Percentiles rank a stretch among this genome's conserved stretches.
Evolutionary conservation across 2,329 filamentous ascomycete genomes (phyloP).

Genomic region (Cercospora nicotianae): DNA sequence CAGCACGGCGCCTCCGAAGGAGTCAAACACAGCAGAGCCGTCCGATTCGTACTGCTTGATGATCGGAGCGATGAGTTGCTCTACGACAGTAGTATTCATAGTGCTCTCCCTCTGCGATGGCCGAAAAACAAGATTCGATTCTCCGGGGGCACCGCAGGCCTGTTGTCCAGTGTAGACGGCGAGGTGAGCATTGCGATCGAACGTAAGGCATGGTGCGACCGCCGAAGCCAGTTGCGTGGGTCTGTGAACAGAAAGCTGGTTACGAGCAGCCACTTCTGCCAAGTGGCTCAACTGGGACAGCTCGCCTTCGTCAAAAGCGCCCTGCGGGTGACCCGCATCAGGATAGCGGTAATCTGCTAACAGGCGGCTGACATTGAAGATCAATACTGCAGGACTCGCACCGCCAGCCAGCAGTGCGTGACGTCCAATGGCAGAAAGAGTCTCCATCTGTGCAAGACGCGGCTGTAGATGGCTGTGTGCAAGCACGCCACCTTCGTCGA

Average conservation of each 20-base stretch:
- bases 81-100: constrained; percentile 40
- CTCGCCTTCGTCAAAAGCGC: constrained; percentile 27
- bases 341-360: constrained; percentile 20
- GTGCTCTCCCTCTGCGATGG: constrained; percentile 37
- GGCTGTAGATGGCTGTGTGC: constrained; percentile 19
- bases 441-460: constrained; percentile 16
- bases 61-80: constrained; percentile 40
- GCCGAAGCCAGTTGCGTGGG: constrained; percentile 35
- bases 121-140: constrained; percentile 40
- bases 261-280: constrained; percentile 37
- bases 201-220: constrained; percentile 38
- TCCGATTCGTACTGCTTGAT: constrained; percentile 36
- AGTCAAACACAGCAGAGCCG: constrained; percentile 41
- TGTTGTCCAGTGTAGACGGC: constrained; percentile 42
- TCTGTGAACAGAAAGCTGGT: constrained; percentile 35
- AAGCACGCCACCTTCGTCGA: constrained; percentile 28
- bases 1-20: constrained; percentile 34
- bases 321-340: constrained; percentile 24
- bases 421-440: not conserved
- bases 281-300: constrained; percentile 35
- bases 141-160: constrained; percentile 36
- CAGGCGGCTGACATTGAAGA: constrained; percentile 29
- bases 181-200: constrained; percentile 39
- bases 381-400: constrained; percentile 24
- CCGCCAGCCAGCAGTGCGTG: constrained; percentile 30